Conservation (phyloP, 192 early-diverging fungal genomes). For the Podila clonocystis region DNA sequence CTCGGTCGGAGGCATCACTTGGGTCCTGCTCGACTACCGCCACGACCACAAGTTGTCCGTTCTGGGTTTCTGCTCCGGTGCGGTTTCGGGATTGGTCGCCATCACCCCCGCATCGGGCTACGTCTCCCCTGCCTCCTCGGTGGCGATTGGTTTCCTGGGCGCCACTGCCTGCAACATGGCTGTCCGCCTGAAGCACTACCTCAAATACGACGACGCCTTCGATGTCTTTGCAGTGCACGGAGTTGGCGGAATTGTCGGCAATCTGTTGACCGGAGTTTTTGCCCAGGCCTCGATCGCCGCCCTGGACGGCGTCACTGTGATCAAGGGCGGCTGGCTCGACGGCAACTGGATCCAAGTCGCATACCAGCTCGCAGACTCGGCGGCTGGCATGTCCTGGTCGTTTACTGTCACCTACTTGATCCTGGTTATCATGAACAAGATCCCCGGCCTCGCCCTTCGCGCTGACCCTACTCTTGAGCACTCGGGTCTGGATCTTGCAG, state of each 20-base stretch:
- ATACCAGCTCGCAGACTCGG: conserved; percentile 83
- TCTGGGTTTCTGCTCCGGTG: conserved; percentile 95
- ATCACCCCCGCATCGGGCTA: conserved; percentile 94
- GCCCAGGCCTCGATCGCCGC: conserved; percentile 79
- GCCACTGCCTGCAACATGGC: conserved; percentile 84
- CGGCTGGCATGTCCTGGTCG: conserved; percentile 76
- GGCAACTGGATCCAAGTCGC: conserved; percentile 79
- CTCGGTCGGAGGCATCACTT: conserved; percentile 81
- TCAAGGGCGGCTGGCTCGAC: conserved; percentile 72
- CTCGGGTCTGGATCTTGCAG: conserved; percentile 79
- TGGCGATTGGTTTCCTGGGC: conserved; percentile 83
- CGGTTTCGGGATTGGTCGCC: conserved; percentile 89
- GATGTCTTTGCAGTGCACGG: conserved; percentile 94
- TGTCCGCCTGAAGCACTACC: conserved; percentile 81
- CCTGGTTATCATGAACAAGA: conserved; percentile 76
- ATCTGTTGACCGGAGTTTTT: conserved; percentile 92
- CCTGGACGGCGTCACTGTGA: conserved; percentile 71
- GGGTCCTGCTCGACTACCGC: conserved; percentile 86
- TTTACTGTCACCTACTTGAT: conserved; percentile 81
- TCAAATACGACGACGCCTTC: conserved; percentile 92
- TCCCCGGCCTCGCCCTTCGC: conserved; percentile 84
- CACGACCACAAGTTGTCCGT: conserved; percentile 86
- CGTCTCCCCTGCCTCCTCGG: conserved; percentile 82
- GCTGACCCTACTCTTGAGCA: conserved; percentile 74
- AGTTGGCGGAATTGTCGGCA: conserved; percentile 85